Conservation (phyloP, 2,329 filamentous ascomycete species). For the Aspergillus eucalypticola region DNA sequence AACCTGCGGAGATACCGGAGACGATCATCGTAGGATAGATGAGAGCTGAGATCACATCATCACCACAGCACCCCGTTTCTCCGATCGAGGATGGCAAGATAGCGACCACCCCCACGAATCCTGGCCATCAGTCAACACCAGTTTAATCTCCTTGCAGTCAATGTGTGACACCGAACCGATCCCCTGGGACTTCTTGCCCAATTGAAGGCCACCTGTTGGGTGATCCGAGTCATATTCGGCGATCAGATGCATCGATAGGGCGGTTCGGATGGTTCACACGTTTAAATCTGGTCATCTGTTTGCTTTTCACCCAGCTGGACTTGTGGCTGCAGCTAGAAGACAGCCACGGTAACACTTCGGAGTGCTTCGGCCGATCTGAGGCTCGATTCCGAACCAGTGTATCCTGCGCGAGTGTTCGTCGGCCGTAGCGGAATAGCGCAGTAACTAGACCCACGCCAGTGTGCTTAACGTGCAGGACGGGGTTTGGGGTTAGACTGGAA, state of each 20-base stretch:
- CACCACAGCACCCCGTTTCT: background rate
- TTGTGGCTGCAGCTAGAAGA: constrained; percentile 1
- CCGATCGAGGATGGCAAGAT: background rate
- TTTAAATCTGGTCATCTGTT: background rate
- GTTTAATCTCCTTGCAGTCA: constrained; percentile 8
- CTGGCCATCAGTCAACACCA: background rate
- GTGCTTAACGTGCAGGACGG: background rate
- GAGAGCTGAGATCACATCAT: background rate
- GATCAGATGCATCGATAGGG: background rate
- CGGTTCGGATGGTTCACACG: constrained; percentile 1
- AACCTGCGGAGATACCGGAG: background rate
- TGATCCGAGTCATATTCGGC: background rate
- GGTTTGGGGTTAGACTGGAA: background rate
- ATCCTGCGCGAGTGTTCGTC: background rate
- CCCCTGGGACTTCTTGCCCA: constrained; percentile 16
- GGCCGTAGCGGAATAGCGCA: background rate
- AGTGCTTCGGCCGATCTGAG: background rate
- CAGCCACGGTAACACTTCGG: background rate
- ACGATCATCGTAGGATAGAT: background rate
- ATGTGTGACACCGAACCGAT: constrained; percentile 19
- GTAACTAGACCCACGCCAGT: background rate
- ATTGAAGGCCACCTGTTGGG: constrained; percentile 9
- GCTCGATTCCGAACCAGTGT: background rate
- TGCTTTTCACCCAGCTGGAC: background rate
- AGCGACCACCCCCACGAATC: background rate